These are phyloP conservation scores for Diaporthe destruens DNA, from an alignment of 2,329 filamentous ascomycete genomes.

Conservation along the genomic window DNA sequence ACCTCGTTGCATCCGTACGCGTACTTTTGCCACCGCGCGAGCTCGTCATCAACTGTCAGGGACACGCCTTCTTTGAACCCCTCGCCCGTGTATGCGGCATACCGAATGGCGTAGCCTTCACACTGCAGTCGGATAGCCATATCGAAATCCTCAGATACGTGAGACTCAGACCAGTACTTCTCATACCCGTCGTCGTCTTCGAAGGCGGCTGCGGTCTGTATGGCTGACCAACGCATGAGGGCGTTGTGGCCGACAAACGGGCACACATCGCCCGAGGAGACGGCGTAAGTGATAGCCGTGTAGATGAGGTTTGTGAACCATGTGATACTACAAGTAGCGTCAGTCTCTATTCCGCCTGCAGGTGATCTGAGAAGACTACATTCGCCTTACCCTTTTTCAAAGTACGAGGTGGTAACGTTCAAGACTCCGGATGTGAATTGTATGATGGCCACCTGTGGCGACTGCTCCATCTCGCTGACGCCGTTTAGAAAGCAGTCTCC, in stretches of 20 bases:
- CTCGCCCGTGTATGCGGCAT: conserved; percentile 76
- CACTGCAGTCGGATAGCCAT: conserved; percentile 83
- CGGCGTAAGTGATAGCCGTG: conserved; percentile 77
- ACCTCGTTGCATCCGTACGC: conserved; percentile 87
- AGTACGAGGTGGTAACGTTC: conserved; percentile 79
- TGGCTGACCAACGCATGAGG: conserved; percentile 79
- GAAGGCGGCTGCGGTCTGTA: conserved; percentile 77
- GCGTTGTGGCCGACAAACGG: conserved; percentile 86
- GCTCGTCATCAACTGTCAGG: conserved; percentile 85
- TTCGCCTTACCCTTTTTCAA: conserved; percentile 70
- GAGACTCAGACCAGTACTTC: conserved; percentile 85
- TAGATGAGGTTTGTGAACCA: conserved; percentile 85
- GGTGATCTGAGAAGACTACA: no score
- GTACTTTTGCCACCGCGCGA: conserved; percentile 89
- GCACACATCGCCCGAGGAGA: conserved; percentile 80
- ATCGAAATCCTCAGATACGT: conserved; percentile 85
- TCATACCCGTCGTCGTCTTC: conserved; percentile 77
- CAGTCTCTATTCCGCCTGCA: background rate
- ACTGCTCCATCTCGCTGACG: conserved; percentile 78
- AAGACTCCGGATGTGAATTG: conserved; percentile 82
- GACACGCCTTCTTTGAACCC: conserved; percentile 88
- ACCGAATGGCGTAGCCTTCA: conserved; percentile 76
- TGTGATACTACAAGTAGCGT: conserved; percentile 61
- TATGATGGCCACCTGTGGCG: conserved; percentile 77
- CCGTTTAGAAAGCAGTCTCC: conserved; percentile 82